These are phyloP conservation scores for Somion occarium DNA, from an alignment of 1,284 basidiomycete genomes.

Conservation along the genomic window DNA sequence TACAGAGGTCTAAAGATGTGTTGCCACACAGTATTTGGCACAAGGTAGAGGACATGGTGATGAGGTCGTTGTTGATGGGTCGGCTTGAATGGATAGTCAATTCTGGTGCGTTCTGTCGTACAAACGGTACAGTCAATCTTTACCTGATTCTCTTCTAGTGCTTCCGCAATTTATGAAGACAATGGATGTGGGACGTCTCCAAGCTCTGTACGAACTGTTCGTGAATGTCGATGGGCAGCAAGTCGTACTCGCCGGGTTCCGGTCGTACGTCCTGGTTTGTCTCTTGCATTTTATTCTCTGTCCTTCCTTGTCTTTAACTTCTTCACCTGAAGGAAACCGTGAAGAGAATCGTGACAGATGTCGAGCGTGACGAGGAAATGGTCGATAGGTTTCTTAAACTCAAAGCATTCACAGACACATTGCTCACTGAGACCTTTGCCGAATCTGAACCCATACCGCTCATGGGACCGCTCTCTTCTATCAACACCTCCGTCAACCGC, in stretches of 20 bases:
- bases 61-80: conserved; percentile 46
- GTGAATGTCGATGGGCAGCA: conserved; percentile 53
- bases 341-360: conserved; percentile 54
- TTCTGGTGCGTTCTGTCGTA: conserved; percentile 37
- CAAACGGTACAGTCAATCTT: background rate
- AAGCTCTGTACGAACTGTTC: conserved; percentile 60
- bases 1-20: conserved; percentile 44
- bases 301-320: background rate
- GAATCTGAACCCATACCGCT: conserved; percentile 14
- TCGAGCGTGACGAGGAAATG: conserved; percentile 67
- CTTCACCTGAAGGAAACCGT: conserved; percentile 41
- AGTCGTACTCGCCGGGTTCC: conserved; percentile 60
- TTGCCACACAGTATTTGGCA: conserved; percentile 47
- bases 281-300: background rate
- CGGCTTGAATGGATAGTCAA: conserved; percentile 54
- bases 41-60: conserved; percentile 44
- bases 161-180: conserved; percentile 53
- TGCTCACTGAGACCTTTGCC: conserved; percentile 46
- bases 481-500: conserved; percentile 18
- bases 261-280: conserved; percentile 50
- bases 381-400: conserved; percentile 71
- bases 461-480: background rate
- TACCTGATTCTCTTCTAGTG: conserved; percentile 33
- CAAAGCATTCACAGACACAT: conserved; percentile 57
- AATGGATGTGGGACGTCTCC: conserved; percentile 46